Evolutionary conservation across 1,284 basidiomycete genomes (phyloP), one percentile per base, ranked within the genome.

Genomic region (Sphagnurus paluster): DNA sequence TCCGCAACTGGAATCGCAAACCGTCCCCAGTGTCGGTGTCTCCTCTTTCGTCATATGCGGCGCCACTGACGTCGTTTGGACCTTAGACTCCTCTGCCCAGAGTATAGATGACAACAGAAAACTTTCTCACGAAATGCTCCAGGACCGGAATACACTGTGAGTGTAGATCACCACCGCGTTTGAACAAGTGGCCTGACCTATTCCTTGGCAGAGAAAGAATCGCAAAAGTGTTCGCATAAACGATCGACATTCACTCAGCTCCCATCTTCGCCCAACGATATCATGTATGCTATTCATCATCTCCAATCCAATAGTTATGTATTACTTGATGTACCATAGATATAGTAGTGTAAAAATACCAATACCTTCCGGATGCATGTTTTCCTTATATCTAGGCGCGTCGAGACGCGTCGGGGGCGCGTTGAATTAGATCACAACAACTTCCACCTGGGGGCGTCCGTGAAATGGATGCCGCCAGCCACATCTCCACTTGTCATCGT

Each of bases 381-480:
- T 6, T 34, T 17, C 32, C 34, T 2, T 35, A 17, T 5, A 20
- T n/a, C 5, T 21, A 35, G 34, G 34, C 26, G 32, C 9, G 32
- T 11, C 32, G 5, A 10, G 32, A 10, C 32, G 14, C 16, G 14
- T 14, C 29, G 13, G 5, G 29, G 16, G 29, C 13, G 26, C n/a
- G n/a, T n/a, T n/a, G n/a, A n/a, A 6, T 32, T 38, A 57, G 21
- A 71, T 57, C 5, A 65, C 59, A 6, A 74, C 63, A 1, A 74
- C 68, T 3, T 58, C 58, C 1, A 69, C 65, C 37, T 65, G 66
- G 10, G 55, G 46, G 20, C 55, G 55, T 24, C 68, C 69, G 53
- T 75, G 69, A 42, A 74, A 72, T 20, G 70, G 62, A 55, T 73
- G 69, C 21, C 70, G 59, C 71, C 69, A 73, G 11, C 69, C 65